Percentiles rank a stretch among this genome's conserved stretches.
Conservation (phyloP, 2,329 filamentous ascomycete genomes). For the Stachybotrys chartarum region DNA sequence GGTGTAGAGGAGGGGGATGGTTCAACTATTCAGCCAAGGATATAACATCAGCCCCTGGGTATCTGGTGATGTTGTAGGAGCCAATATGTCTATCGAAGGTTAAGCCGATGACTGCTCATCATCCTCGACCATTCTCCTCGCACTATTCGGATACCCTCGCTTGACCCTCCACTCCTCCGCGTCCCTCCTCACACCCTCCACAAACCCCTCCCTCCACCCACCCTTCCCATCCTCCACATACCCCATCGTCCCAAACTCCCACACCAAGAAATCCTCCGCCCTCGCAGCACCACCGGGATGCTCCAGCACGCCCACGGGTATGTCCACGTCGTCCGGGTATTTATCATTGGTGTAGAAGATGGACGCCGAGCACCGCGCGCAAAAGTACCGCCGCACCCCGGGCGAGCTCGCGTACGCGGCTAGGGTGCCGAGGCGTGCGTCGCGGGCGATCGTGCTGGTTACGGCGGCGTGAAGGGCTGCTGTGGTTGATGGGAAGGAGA, state of each 20-base stretch:
- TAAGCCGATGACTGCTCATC: not conserved
- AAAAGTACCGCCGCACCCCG: constrained; percentile 40
- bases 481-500: constrained; percentile 6
- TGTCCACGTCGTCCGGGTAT: constrained; percentile 30
- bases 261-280: constrained; percentile 35
- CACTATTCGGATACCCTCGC: constrained; percentile 4
- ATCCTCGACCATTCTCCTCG: not conserved
- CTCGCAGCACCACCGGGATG: constrained; percentile 36
- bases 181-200: constrained; percentile 5
- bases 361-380: constrained; percentile 36
- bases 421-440: constrained; percentile 34
- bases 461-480: constrained; percentile 26
- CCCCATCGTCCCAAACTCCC: constrained; percentile 25
- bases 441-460: constrained; percentile 11
- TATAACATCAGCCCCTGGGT: too few species aligned
- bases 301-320: constrained; percentile 37
- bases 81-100: too few species aligned
- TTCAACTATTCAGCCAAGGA: too few species aligned
- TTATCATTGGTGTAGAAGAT: constrained; percentile 36
- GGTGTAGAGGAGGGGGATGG: not conserved
- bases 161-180: constrained; percentile 13
- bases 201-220: constrained; percentile 10
- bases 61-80: too few species aligned
- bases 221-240: constrained; percentile 5
- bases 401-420: constrained; percentile 34